Conservation (phyloP, 371 early-diverging fungal species). For the Mortierella sp. region DNA sequence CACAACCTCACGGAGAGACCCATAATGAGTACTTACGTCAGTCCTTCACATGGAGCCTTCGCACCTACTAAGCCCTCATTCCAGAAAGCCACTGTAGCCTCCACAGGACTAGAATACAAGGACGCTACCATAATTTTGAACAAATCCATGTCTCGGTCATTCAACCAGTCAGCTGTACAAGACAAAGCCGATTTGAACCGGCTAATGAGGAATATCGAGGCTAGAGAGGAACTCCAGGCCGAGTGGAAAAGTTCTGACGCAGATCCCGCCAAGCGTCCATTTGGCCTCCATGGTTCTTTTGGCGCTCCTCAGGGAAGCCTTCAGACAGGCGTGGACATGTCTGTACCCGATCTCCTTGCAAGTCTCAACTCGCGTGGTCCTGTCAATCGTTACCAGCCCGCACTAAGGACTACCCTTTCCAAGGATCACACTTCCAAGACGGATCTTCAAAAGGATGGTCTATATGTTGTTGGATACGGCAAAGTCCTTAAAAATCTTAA, state of each 20-base stretch:
- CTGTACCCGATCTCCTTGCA: constrained; percentile 29
- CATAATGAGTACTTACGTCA: constrained; percentile 46
- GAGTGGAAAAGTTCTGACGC: constrained; percentile 45
- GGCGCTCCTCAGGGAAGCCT: constrained; percentile 31
- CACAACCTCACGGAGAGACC: constrained; percentile 35
- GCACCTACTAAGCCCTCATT: constrained; percentile 18
- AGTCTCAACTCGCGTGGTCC: constrained; percentile 40
- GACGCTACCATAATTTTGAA: constrained; percentile 46
- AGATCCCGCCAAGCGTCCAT: constrained; percentile 38
- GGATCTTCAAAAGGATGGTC: constrained; percentile 53
- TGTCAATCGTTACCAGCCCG: constrained; percentile 46
- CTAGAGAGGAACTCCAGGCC: constrained; percentile 44
- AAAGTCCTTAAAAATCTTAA: constrained; percentile 56
- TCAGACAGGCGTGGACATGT: constrained; percentile 33
- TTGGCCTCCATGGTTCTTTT: constrained; percentile 38
- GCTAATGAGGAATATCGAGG: constrained; percentile 48
- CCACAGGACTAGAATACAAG: constrained; percentile 20
- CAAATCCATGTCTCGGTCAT: constrained; percentile 49
- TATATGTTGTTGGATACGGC: constrained; percentile 38
- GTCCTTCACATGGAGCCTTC: constrained; percentile 28
- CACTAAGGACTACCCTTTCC: constrained; percentile 55
- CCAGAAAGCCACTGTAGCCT: constrained; percentile 25
- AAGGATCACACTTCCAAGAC: constrained; percentile 57
- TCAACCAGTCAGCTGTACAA: constrained; percentile 45
- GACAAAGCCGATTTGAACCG: constrained; percentile 36